phyloP scores from a whole-genome alignment of 2,329 filamentous ascomycete genomes.

The Fusarium sp. region DNA sequence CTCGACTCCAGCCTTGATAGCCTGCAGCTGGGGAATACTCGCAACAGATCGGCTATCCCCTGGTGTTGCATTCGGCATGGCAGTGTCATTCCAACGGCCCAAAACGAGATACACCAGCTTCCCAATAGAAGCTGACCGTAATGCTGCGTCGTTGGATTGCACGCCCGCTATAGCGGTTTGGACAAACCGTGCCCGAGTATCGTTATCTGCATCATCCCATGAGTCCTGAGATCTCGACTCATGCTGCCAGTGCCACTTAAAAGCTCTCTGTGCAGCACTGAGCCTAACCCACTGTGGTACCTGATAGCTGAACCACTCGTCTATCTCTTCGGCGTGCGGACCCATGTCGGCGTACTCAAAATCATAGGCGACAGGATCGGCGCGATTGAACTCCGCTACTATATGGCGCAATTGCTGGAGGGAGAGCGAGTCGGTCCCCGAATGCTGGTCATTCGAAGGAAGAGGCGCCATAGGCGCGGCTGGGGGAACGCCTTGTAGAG shows the following conservation, averaged over 20 bases:
- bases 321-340: conserved; percentile 84
- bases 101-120: conserved; percentile 70
- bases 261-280: conserved; percentile 77
- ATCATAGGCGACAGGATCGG: conserved; percentile 80
- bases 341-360: conserved; percentile 82
- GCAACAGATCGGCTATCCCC: conserved; percentile 60
- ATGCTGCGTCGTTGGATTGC: conserved; percentile 57
- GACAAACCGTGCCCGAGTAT: conserved; percentile 67
- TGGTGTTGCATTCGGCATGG: conserved; percentile 57
- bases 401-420: conserved; percentile 77
- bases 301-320: conserved; percentile 97
- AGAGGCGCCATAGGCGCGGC: conserved; percentile 44
- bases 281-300: conserved; percentile 85
- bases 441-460: conserved; percentile 46
- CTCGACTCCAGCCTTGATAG: conserved; percentile 64
- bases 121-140: conserved; percentile 64
- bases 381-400: conserved; percentile 76
- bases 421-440: conserved; percentile 74
- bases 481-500: conserved; percentile 38
- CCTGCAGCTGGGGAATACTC: conserved; percentile 64
- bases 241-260: conserved; percentile 78
- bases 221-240: conserved; percentile 53
- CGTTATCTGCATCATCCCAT: conserved; percentile 73
- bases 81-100: conserved; percentile 76
- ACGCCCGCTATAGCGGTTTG: conserved; percentile 58